These are phyloP conservation scores for Colletotrichum lindemuthianum DNA, from an alignment of 2,329 filamentous ascomycete genomes.

Conservation along the genomic window DNA sequence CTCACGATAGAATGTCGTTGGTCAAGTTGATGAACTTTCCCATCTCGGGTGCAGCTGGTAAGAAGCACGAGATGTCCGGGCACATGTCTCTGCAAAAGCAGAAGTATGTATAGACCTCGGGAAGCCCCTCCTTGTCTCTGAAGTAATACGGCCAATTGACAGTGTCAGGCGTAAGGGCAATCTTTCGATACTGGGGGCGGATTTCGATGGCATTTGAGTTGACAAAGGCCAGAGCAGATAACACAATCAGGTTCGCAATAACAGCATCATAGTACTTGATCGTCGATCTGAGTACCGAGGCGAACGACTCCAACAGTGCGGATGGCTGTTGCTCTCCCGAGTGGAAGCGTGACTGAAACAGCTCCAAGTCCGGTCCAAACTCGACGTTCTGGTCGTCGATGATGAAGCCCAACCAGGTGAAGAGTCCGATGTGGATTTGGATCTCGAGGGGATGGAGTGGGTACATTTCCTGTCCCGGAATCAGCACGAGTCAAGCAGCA, in stretches of 20 bases:
- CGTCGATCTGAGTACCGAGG: conserved; percentile 37
- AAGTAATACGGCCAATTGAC: conserved; percentile 42
- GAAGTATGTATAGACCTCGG: conserved; percentile 42
- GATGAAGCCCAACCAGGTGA: conserved; percentile 44
- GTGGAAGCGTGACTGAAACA: conserved; percentile 41
- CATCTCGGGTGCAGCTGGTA: conserved; percentile 43
- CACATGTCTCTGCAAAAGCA: conserved; percentile 41
- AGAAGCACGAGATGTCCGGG: conserved; percentile 41
- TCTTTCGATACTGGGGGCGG: conserved; percentile 36
- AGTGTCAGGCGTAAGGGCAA: conserved; percentile 37
- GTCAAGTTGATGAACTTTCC: conserved; percentile 40
- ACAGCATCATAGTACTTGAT: conserved; percentile 41
- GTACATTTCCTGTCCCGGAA: conserved; percentile 34
- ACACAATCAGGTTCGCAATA: conserved; percentile 42
- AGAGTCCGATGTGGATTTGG: conserved; percentile 45
- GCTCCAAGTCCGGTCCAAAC: conserved; percentile 36
- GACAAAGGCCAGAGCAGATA: conserved; percentile 43
- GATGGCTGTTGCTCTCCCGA: conserved; percentile 38
- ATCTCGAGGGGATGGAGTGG: conserved; percentile 38
- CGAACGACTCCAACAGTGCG: conserved; percentile 39
- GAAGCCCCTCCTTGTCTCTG: conserved; percentile 41
- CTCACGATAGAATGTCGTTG: conserved; percentile 44
- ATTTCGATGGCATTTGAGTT: conserved; percentile 42
- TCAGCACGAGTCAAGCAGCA: background rate
- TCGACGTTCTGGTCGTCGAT: conserved; percentile 42